These are phyloP conservation scores for Atkinsonella texensis DNA, from an alignment of 2,329 filamentous ascomycete genomes.

Conservation along the genomic window DNA sequence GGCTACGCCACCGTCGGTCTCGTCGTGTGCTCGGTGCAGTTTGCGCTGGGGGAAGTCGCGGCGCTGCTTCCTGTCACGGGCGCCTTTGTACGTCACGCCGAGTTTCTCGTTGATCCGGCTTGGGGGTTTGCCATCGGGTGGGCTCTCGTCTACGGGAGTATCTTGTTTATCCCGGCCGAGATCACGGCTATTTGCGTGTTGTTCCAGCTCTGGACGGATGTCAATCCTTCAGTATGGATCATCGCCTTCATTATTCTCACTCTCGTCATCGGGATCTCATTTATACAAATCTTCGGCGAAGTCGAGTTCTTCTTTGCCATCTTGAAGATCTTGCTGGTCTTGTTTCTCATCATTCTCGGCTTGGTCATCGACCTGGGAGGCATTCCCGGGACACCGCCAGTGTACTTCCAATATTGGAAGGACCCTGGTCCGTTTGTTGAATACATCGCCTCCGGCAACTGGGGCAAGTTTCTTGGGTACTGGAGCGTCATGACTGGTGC, in stretches of 20 bases:
- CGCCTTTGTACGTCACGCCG: constrained; percentile 47
- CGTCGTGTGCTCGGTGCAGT: constrained; percentile 45
- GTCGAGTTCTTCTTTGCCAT: constrained; percentile 40
- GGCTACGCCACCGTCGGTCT: constrained; percentile 44
- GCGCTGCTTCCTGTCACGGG: constrained; percentile 51
- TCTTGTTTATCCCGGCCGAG: constrained; percentile 44
- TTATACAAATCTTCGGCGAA: constrained; percentile 49
- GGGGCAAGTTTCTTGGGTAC: constrained; percentile 56
- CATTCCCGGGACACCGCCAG: constrained; percentile 41
- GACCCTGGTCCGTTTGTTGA: constrained; percentile 56
- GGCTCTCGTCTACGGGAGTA: constrained; percentile 44
- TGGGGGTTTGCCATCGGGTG: constrained; percentile 43
- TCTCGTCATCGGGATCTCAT: constrained; percentile 44
- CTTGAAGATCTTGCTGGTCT: constrained; percentile 47
- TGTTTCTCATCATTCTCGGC: constrained; percentile 50
- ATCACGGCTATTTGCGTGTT: constrained; percentile 51
- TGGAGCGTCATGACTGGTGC: constrained; percentile 50
- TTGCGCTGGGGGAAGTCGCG: constrained; percentile 47
- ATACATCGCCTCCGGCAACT: constrained; percentile 44
- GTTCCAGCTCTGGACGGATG: constrained; percentile 51
- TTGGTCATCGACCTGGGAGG: constrained; percentile 52
- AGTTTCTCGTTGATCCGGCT: constrained; percentile 49
- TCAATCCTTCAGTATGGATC: constrained; percentile 40
- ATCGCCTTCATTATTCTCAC: constrained; percentile 35
- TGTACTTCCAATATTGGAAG: constrained; percentile 60